Evolutionary conservation across 148 eudicot genomes (phyloP), one percentile per base, ranked within the genome.

Genomic region (Talinum fruticosum): DNA sequence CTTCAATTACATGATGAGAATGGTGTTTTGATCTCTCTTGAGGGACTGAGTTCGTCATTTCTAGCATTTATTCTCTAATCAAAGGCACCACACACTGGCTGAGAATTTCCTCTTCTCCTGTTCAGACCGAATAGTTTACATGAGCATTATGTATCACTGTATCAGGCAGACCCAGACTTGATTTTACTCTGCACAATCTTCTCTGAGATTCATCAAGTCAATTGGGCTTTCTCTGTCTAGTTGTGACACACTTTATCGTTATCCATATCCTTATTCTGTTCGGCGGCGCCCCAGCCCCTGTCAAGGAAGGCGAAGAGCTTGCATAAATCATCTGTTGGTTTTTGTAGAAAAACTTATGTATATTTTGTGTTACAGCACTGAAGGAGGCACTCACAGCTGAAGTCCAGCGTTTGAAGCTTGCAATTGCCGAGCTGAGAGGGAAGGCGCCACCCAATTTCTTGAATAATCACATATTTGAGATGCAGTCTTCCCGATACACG

Each of bases 331-430:
- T 51, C 19, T 51, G 57, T 51, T 18, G 15, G 15, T 51, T 14
- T 19, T 15, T 5, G 10, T 5, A 51, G 21, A 16, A 8, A 66
- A 38, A 30, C 67, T 74, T 74, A 53, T 33, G 6, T 36, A 47
- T 64, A 71, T 24, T 66, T 76, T 49, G 75, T 37, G 28, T 81
- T 41, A 41, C 83, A 86, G 88, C 86, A 69, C 80, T 86, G 73
- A 83, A 69, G 36, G 86, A 86, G 82, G 81, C 88, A 35, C 77
- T 86, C n/a, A 76, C 73, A 1, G 79, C 83, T 26, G 88, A 86
- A 76, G 76, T 83, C 30, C 86, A 86, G n/a, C 86, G 83, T 33
- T 65, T 86, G 82, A 86, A 79, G 83, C 67, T 74, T 34, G 64
- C 65, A 24, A 18, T 28, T 33, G 78, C 61, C 33, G 79, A 79